Base-by-base conservation (phyloP, 1,139 yeast genomes). In the Zhuliangozyma blackwelliae region DNA sequence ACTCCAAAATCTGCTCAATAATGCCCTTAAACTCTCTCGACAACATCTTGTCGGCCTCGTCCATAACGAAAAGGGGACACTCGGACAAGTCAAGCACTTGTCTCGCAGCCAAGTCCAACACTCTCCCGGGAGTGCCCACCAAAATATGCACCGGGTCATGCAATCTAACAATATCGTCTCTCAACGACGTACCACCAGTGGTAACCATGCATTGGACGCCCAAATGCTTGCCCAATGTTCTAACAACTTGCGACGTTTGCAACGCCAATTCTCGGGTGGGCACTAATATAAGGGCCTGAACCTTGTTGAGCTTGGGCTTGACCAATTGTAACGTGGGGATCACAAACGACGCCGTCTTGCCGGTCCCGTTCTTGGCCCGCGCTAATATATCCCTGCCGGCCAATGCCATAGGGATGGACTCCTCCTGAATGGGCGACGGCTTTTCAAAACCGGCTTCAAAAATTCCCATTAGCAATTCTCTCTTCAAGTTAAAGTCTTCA, bases 371-470 rank as follows among this genome's bases (percentile, higher is more conserved):
- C 61, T 92, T 94, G 34, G 99, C 98, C 66, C 98, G 79, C 11
- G 99, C 99, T 48, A 92, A 76, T 45, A 94, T 86, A 63, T 92
- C 98, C 67, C 96, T 81, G 36, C 98, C 97, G 34, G 95, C 84
- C 36, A 92, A 74, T 1, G 97, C 97, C 59, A 89, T 86, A 3
- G 98, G 98, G 42, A 92, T 92, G 10, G 96, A 80, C 61, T 90
- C 98, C 68, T 92, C 97, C 66, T 92, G 99, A 55, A 92, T 89
- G 16, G 99, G 98, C 19, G 97, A 88, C 8, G 99, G 98, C 57
- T 86, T 88, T 61, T 92, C 99, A 56, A 92, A 92, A 32, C 99
- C 98, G 2, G 98, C 97, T 63, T 94, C 99, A 57, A 90, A 92
- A 50, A 92, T 92, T 27, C 98, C 98, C 98, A 92, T 94, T 57